Evolutionary conservation across 1,284 basidiomycete genomes (phyloP), one percentile per base, ranked within the genome.

Genomic region (Vanrija humicola): DNA sequence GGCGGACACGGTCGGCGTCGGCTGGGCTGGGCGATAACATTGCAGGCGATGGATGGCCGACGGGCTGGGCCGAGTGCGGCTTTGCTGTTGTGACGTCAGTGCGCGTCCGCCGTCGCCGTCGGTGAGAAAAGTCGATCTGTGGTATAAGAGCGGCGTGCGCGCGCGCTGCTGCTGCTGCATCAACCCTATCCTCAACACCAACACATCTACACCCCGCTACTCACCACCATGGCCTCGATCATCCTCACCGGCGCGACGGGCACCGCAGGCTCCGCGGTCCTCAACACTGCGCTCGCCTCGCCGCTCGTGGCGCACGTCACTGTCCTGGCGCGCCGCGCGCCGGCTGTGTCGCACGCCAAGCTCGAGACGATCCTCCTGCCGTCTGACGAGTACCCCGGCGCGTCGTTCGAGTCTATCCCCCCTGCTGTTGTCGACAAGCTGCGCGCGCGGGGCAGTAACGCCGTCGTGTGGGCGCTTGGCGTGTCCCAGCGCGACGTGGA

Each of bases 171-270:
- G n/a, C n/a, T 23, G 21, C 21, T 23, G 3, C 21, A 23, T 23
- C 21, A 23, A 2, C 5, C 21, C 21, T 5, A 23, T 23, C 21
- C 21, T 23, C 3, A 23, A 23, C 21, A 23, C 21, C 21, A 23
- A 5, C 21, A 23, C 21, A 23, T 23, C 28, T 29, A 12, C 28
- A 7, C 28, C 28, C 28, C 28, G 7, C 28, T 29, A 7, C 28
- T 29, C n/a, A 19, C 7, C 40, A 51, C 29, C 19, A 67, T 67
- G 65, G 39, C 62, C 25, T 63, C 52, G 34, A 59, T 68, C 42
- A 65, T 70, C 44, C 39, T 70, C 40, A 67, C 66, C 5, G 66
- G 68, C 52, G 68, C 62, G 3, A 70, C 66, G 1, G 68, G 68
- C 23, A 70, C 55, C 64, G 66, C 61, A 19, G 67, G 68, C 29